Evolutionary conservation across 2,329 filamentous ascomycete species (phyloP).

Genomic region (Apiospora koreana): DNA sequence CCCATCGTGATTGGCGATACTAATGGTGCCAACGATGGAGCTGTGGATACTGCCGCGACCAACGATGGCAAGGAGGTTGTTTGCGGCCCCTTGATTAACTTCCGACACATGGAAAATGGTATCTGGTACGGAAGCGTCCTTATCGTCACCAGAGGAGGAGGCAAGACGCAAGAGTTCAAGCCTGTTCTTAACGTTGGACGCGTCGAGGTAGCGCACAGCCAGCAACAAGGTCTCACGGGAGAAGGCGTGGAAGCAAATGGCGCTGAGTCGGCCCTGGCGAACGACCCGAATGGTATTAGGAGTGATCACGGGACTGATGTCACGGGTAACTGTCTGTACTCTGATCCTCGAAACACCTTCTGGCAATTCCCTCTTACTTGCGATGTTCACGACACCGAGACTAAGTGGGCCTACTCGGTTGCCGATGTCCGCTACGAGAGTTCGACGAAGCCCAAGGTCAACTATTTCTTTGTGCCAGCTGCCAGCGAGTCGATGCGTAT

Average conservation of each 20-base stretch:
- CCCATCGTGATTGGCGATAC: conserved; percentile 51
- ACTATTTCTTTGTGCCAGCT: conserved; percentile 83
- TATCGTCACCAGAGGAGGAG: conserved; percentile 75
- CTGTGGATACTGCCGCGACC: conserved; percentile 20
- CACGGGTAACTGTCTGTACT: conserved; percentile 62
- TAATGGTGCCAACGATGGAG: conserved; percentile 33
- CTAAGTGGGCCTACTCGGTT: conserved; percentile 78
- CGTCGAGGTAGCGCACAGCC: conserved; percentile 27
- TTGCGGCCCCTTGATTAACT: conserved; percentile 76
- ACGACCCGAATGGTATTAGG: conserved; percentile 44
- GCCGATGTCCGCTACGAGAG: conserved; percentile 64
- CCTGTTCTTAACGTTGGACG: conserved; percentile 60
- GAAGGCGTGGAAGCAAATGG: conserved; percentile 33
- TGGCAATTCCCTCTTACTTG: conserved; percentile 88
- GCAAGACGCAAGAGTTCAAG: conserved; percentile 54
- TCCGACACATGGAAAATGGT: conserved; percentile 68
- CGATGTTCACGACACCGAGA: conserved; percentile 70
- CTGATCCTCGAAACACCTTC: conserved; percentile 74
- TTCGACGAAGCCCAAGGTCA: conserved; percentile 58
- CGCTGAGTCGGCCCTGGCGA: conserved; percentile 26
- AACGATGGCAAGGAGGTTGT: conserved; percentile 61
- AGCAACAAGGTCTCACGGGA: conserved; percentile 28
- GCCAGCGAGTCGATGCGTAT: conserved; percentile 88
- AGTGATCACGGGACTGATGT: conserved; percentile 42
- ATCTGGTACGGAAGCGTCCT: conserved; percentile 85